Evolutionary conservation across 306 rosid species (phyloP), one percentile per base, ranked within the genome.

Genomic region (Lithocarpus polystachyus): DNA sequence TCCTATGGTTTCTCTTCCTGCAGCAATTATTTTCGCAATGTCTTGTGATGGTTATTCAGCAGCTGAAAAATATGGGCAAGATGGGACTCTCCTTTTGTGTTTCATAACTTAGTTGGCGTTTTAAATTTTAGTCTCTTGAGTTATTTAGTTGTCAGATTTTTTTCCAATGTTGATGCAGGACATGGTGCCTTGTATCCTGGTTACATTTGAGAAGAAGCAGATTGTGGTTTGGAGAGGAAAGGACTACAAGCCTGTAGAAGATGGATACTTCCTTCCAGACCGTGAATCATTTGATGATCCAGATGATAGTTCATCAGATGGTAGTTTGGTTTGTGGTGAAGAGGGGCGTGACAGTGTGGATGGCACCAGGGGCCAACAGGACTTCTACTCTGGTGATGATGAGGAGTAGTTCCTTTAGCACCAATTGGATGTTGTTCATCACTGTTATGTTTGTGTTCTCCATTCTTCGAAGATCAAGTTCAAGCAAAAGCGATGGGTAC

Each of bases 191-290:
- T 91, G 99, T 78, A 80, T 95, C 56, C 91, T 86, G 84, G 97
- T 95, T 75, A 91, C 96, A 5, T 95, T 95, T 83, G 97, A 92
- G 6, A 95, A 91, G 70, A 94, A 91, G 84, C 97, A 92, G 82
- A 83, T 91, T 89, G 98, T 92, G 71, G 83, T 86, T 79, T 95
- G 97, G 98, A 89, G 93, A 80, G 98, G 99, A 45, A 79, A 83
- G 59, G 89, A 85, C 72, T 92, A 88, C 73, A 74, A 78, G 68
- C 88, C 92, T 73, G 62, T 43, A 1, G 87, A 82, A 69, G 78
- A 74, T 76, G 88, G 82, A 59, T 80, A 78, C 84, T 86, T 84
- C 56, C 74, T 87, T 73, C 48, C 87, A 13, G 90, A 85, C 71
- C 80, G 85, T 22, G 92, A 90, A 73, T 28, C 75, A 10, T 85